Conservation (phyloP, 2,329 filamentous ascomycete species). For the Epichloe brachyelytri region DNA sequence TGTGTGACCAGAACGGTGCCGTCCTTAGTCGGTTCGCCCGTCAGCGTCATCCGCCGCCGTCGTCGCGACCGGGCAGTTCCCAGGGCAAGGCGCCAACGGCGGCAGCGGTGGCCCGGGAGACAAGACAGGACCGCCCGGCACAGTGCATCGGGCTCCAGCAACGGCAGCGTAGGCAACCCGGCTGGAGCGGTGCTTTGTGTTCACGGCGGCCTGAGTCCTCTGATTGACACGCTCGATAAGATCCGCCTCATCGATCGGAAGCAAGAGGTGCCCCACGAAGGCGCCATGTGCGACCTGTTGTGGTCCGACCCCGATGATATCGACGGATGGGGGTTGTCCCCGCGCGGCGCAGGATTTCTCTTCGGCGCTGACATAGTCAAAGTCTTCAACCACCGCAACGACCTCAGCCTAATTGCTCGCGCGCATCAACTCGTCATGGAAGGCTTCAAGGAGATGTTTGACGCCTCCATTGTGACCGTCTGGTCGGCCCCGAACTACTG, state of each 20-base stretch:
- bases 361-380: conserved; percentile 95
- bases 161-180: conserved; percentile 49
- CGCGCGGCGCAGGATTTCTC: conserved; percentile 86
- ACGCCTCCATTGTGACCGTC: conserved; percentile 91
- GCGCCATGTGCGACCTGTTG: conserved; percentile 94
- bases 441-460: conserved; percentile 99
- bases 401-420: conserved; percentile 80
- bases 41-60: conserved; percentile 17
- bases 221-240: conserved; percentile 90
- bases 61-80: not conserved
- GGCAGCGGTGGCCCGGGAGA: conserved; percentile 10
- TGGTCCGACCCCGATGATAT: conserved; percentile 99
- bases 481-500: conserved; percentile 98
- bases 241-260: conserved; percentile 91
- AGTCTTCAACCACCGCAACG: conserved; percentile 88
- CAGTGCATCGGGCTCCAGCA: conserved; percentile 60
- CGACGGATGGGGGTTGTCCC: conserved; percentile 89
- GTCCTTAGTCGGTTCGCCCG: conserved; percentile 62
- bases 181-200: conserved; percentile 87
- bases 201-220: conserved; percentile 80
- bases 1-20: conserved; percentile 71
- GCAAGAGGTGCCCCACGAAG: conserved; percentile 96
- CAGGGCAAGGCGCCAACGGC: conserved; percentile 11
- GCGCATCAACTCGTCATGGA: conserved; percentile 99
- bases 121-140: conserved; percentile 60